Evolutionary conservation across 2,329 filamentous ascomycete genomes (phyloP).

Genomic region (Penicillium thymicola): DNA sequence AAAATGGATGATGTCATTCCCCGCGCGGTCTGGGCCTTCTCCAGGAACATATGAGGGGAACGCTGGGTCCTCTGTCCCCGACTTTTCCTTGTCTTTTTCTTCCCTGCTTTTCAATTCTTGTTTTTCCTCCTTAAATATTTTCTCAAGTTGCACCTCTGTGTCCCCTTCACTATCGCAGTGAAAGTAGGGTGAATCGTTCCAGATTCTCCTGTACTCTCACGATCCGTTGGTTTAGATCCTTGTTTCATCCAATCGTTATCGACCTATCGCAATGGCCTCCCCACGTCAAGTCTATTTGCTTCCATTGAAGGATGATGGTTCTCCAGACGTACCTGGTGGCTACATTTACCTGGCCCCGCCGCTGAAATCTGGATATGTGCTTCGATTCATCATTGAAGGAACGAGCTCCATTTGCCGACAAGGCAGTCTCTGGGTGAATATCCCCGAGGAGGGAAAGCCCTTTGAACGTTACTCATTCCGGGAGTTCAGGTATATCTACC

Average conservation of each 20-base stretch:
- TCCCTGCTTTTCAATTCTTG: constrained; percentile 1
- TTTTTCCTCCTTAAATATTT: not conserved
- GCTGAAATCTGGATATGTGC: constrained; percentile 65
- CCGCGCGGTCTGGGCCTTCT: constrained; percentile 8
- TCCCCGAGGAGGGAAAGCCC: constrained; percentile 70
- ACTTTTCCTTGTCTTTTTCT: not conserved
- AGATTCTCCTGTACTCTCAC: constrained; percentile 5
- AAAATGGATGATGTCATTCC: constrained; percentile 11
- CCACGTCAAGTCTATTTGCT: constrained; percentile 71
- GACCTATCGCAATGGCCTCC: constrained; percentile 19
- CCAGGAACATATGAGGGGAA: constrained; percentile 12
- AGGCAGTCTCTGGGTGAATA: constrained; percentile 95
- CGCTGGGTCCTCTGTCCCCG: constrained; percentile 2
- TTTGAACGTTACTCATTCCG: constrained; percentile 79
- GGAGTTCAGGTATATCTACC: constrained; percentile 73
- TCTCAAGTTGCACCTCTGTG: no score
- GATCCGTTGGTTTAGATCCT: not conserved
- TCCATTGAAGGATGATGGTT: constrained; percentile 87
- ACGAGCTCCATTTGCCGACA: constrained; percentile 93
- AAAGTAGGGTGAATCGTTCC: constrained; percentile 2
- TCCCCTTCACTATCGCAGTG: not conserved
- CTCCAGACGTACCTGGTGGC: constrained; percentile 79
- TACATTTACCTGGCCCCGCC: constrained; percentile 90
- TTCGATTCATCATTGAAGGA: constrained; percentile 89
- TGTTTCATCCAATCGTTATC: not conserved